Base-by-base conservation (phyloP, 192 early-diverging fungal species). In the Mortierella antarctica region DNA sequence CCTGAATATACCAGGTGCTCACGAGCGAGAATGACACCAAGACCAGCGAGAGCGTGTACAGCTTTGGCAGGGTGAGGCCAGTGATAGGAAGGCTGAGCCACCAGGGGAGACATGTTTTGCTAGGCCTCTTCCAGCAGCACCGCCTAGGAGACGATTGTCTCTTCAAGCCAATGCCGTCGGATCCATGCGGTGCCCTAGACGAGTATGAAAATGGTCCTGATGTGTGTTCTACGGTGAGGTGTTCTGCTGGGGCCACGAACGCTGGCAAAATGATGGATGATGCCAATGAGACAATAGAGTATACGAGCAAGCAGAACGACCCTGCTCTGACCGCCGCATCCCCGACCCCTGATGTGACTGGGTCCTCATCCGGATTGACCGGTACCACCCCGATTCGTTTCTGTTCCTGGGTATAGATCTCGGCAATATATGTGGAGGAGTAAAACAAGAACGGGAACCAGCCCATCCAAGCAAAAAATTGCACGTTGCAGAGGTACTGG, bases 371-470 rank as follows among this genome's bases (percentile, higher is more conserved):
- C 7, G 77, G 70, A 41, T 70, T 68, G 41, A 83, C 71, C 2
- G 58, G 41, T n/a, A 11, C 46, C 14, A n/a, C n/a, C 42, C 67
- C 52, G 1, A 66, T 65, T 5, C 41, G 44, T 20, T 15, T 50
- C 11, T 67, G 55, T 53, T 74, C 71, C 15, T 53, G 60, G 18
- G 74, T 82, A 58, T 86, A 87, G 14, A 90, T 83, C 47, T 88
- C 87, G 15, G 87, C 83, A 1, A 90, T 84, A 78, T 86, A 90
- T 9, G 89, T 88, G 1, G 89, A 85, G 0, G 92, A 89, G 72
- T 97, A 98, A 56, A 86, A 84, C 11, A 99, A 84, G 71, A 98
- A 97, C 15, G 97, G 96, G 73, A 99, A 99, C 95, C 96, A 96
- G 14, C 94, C 96, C 71, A 98, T 92, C 96, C 96, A 99, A 11